Conservation (phyloP, 139 green algal genomes). For the Nannochloris sp. region DNA sequence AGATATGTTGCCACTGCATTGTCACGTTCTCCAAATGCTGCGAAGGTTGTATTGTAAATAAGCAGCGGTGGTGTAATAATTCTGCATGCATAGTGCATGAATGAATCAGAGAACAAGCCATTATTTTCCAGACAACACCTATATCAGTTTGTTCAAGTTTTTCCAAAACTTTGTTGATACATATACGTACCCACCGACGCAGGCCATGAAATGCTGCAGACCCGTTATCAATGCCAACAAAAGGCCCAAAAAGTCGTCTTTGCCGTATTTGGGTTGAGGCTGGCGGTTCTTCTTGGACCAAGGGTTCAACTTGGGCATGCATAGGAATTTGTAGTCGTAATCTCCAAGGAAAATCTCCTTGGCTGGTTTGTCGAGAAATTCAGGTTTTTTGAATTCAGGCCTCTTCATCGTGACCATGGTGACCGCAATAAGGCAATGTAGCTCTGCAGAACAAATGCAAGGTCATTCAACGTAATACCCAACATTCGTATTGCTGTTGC, state of each 20-base stretch:
- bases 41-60: slow-evolving; percentile 20
- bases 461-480: neutral
- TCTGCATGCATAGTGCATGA: neutral
- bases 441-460: neutral
- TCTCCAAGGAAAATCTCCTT: slow-evolving; percentile 11
- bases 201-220: slow-evolving; percentile 59
- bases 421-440: neutral
- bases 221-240: slow-evolving; percentile 54
- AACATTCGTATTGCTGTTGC: neutral
- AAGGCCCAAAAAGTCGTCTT: slow-evolving; percentile 28
- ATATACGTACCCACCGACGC: slow-evolving; percentile 38
- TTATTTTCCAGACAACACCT: too few species aligned
- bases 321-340: slow-evolving; percentile 31
- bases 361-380: neutral
- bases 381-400: slow-evolving; percentile 3
- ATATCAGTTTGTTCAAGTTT: too few species aligned
- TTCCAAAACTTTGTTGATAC: too few species aligned
- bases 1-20: slow-evolving; percentile 7
- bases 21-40: slow-evolving; percentile 6
- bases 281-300: slow-evolving; percentile 2
- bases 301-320: slow-evolving; percentile 14
- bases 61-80: slow-evolving; percentile 50
- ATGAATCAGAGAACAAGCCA: too few species aligned
- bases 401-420: slow-evolving; percentile 1
- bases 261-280: slow-evolving; percentile 27